Evolutionary conservation across 192 early-diverging fungal species (phyloP), one percentile per base, ranked within the genome.

Genomic region (Backusella liffmaniae): DNA sequence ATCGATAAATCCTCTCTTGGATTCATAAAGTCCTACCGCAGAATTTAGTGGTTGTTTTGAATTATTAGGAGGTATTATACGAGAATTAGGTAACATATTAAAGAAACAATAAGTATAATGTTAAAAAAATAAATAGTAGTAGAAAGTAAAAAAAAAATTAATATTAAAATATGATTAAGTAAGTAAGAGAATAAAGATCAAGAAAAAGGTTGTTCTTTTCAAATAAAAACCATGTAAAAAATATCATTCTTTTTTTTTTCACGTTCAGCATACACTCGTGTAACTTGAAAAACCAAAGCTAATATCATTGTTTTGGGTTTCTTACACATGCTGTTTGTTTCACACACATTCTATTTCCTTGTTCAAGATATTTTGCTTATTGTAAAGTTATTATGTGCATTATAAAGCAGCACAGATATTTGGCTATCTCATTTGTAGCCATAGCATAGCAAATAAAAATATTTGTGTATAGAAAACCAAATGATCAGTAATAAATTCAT

Each of bases 51-150:
- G n/a, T 53, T 13, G 26, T 0, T 32, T 18, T 51, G 37, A 36
- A 35, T 62, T 62, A 29, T 23, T 26, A 10, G 66, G 67, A 1
- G 75, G 75, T 41, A 76, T 56, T 10, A 70, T 76, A 36, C 75
- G 67, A 42, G 75, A 76, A 69, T 76, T 76, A 21, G 75, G 75
- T 70, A 67, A 44, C 75, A 76, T 76, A 42, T 37, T 39, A 77
- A 62, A 37, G n/a, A 75, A 44, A 67, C 29, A 67, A 51, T 4
- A 68, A 4, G n/a, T 21, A 49, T 13, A 53, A 39, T 39, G 49
- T 30, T 26, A 42, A 37, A 32, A 32, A 32, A 70, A 51, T 62
- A 62, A 62, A 29, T 62, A 62, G 9, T 62, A 29, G 23, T 62
- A 62, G 12, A 4, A 62, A 13, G 56, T 62, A 29, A 13, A 29